Base-by-base conservation (phyloP, 768 basidiomycete genomes). In the Tulasnella sp. region DNA sequence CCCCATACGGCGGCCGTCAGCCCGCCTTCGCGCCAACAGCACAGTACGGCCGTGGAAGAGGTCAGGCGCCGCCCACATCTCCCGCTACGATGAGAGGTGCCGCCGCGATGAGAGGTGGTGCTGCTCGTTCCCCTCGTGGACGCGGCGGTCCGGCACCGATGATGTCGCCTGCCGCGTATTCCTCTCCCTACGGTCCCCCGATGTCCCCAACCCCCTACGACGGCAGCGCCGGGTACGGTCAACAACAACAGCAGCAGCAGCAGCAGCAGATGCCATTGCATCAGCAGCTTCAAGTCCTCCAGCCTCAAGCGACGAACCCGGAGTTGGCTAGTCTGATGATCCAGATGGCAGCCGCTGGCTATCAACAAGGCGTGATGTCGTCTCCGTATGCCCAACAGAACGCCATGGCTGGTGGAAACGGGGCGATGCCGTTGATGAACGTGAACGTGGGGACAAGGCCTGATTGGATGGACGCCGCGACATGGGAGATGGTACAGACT, bases 161-260 rank as follows among this genome's bases (percentile, higher is more conserved):
- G 34, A 38, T 38, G 34, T 38, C 34, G 5, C 34, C 34, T 15
- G 34, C 34, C 15, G 34, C 34, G 34, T 38, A 38, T 15, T 38
- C 34, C 34, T 38, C 34, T 38, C 34, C 34, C 15, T 38, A 38
- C 15, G 34, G 34, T 7, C 15, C 34, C 15, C 60, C 60, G n/a
- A 44, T 60, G 21, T 53, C 60, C 2, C 60, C 60, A 19, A 51
- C 60, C 10, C 60, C 60, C 1, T 51, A 60, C 29, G 53, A 53
- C 4, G 52, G 45, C 19, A 43, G 44, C 21, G 21, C 24, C 12
- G 46, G 27, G n/a, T 31, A 30, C 22, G 41, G 21, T n/a, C 55
- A 58, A 17, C 53, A 34, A 27, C 42, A 17, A 4, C 50, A 53
- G 46, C 25, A 48, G 43, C 56, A 59, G 46, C 9, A 11, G 19